Evolutionary conservation across 2,329 filamentous ascomycete genomes (phyloP), one percentile per base, ranked within the genome.

Genomic region (Aspergillus terreus): DNA sequence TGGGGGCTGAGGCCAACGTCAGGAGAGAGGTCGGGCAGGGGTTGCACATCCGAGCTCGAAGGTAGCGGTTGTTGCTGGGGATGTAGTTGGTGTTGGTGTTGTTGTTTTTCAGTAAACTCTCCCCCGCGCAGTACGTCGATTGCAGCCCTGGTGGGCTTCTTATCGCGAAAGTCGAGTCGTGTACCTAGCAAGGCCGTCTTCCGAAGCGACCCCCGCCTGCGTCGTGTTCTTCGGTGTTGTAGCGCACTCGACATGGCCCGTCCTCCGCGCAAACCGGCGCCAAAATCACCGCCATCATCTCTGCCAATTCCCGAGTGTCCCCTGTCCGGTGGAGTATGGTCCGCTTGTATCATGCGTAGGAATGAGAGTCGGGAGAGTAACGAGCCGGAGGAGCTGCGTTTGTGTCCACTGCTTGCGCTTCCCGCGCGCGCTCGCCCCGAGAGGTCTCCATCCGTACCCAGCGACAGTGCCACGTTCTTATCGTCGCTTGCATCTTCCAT

Each of bases 181-280:
- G 66, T 87, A 14, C 90, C 89, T 15, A 96, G 78, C 45, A 96
- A 77, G 23, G 90, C 91, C 10, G 89, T 90, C 71, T 96, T 96
- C 53, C 92, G 82, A 67, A 96, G 76, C 10, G 92, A 96, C 4
- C 90, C 91, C 66, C 88, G 88, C 53, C 92, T 83, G 62, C 85
- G 85, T 50, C 90, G 78, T 44, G 83, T 83, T 67, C 78, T 76
- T 50, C 67, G 80, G 52, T 79, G 75, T 58, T 73, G 78, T 46
- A 79, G 66, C 23, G 74, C 76, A 35, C 68, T 72, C 25, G 71
- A 71, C 71, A 81, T 70, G 60, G 79, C 75, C 71, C 79, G 67
- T 70, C 77, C 64, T 71, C 77, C 63, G 74, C 60, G 51, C 59
- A 67, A 44, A 58, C 63, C 51, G 64, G 67, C 52, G 62, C 58